Conservation (phyloP, 1,139 yeast genomes). For the Candida sanyaensis region DNA sequence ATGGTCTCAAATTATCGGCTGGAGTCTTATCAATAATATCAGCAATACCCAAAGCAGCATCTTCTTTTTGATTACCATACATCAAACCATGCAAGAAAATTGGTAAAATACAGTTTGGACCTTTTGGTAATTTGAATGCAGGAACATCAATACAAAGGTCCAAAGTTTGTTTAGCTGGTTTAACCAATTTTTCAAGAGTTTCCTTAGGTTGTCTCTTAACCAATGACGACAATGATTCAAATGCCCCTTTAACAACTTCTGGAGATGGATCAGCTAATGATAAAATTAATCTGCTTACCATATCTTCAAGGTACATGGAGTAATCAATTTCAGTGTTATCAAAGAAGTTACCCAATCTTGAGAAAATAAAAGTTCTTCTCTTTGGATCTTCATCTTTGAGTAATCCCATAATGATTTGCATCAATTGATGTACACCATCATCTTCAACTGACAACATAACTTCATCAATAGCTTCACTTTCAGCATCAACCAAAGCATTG, state of each 20-base stretch:
- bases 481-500: slow-evolving; percentile 67
- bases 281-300: slow-evolving; percentile 70
- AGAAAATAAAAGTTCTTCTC: slow-evolving; percentile 67
- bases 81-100: slow-evolving; percentile 92
- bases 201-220: slow-evolving; percentile 75
- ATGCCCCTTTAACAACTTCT: slow-evolving; percentile 68
- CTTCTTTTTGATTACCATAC: slow-evolving; percentile 90
- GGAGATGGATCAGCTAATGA: slow-evolving; percentile 72
- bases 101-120: slow-evolving; percentile 87
- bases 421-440: slow-evolving; percentile 81
- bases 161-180: slow-evolving; percentile 76
- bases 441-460: slow-evolving; percentile 74
- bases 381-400: slow-evolving; percentile 74
- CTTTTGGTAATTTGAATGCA: slow-evolving; percentile 80
- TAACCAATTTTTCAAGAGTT: slow-evolving; percentile 71
- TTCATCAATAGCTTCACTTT: slow-evolving; percentile 62
- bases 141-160: slow-evolving; percentile 65
- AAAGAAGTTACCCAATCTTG: slow-evolving; percentile 74
- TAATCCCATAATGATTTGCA: slow-evolving; percentile 77
- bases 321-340: slow-evolving; percentile 66
- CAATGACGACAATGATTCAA: slow-evolving; percentile 64
- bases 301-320: slow-evolving; percentile 71
- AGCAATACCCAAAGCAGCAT: slow-evolving; percentile 86
- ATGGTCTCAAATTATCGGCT: slow-evolving; percentile 75
- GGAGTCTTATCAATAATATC: slow-evolving; percentile 87